Base-by-base conservation (phyloP, 495 filamentous ascomycete species). In the Neurospora discreta region DNA sequence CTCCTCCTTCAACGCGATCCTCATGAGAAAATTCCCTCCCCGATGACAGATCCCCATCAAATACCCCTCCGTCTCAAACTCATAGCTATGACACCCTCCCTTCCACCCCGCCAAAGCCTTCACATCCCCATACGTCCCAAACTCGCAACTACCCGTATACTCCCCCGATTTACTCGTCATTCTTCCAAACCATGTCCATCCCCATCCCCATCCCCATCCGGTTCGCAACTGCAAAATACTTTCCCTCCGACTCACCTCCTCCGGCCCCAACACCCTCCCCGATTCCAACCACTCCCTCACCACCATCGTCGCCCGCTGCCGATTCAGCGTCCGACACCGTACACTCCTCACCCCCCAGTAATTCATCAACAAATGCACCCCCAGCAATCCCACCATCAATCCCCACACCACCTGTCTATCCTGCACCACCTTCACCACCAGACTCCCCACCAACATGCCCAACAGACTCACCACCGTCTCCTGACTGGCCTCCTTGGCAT, bases 401-500 rank as follows among this genome's bases (percentile, higher is more conserved):
- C 84, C 77, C 92, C 92, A 96, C 9, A 94, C 97, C 42, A 89
- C 87, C 20, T 84, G 78, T 74, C 89, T 87, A 33, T 90, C 87
- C 43, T 91, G 89, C 16, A 97, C 87, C 74, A 86, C 82, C 5
- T 91, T 89, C 11, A 98, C 90, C 8, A 98, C 89, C 20, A 97
- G 72, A 70, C 89, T 95, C 0, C 95, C 95, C 26, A 86, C 90
- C 71, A 97, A 84, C 93, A 97, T 95, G 1, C 95, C 95, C 44
- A 97, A 42, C 44, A 99, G 85, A 3, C 92, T 95, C 70, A 99
- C 94, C 43, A 98, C 86, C 0, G 95, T 99, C 82, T 99, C 95
- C 83, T 99, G 95, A 73, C 92, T 95, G 30, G 94, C 95, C 77
- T 99, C 95, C 89, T 99, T 88, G 68, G 95, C 95, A 82, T 97